These are phyloP conservation scores for Cercospora sp. DNA, from an alignment of 2,329 filamentous ascomycete genomes.

Conservation along the genomic window DNA sequence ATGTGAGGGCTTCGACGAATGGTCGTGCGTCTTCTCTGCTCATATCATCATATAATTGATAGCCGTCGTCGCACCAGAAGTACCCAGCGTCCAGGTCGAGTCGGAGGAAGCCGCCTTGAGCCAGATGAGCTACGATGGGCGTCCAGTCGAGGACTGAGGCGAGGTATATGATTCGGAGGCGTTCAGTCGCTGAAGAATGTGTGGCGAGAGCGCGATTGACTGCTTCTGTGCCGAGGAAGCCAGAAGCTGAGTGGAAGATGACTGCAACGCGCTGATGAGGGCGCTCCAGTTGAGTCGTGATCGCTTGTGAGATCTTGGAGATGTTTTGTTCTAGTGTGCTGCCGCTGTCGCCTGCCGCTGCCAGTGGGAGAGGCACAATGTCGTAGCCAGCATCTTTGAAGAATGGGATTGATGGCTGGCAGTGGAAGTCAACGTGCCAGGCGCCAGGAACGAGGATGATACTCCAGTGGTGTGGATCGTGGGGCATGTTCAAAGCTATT, in stretches of 20 bases:
- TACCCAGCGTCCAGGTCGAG: background rate
- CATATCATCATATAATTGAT: slow-evolving; percentile 20
- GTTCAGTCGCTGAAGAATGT: background rate
- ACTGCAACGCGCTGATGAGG: slow-evolving; percentile 1
- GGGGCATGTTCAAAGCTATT: background rate
- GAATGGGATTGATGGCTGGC: slow-evolving; percentile 11
- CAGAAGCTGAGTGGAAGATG: slow-evolving; percentile 15
- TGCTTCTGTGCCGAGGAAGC: slow-evolving; percentile 13
- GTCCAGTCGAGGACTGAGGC: slow-evolving; percentile 11
- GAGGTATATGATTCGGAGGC: slow-evolving; percentile 11
- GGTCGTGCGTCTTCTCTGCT: slow-evolving; percentile 11
- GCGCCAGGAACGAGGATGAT: slow-evolving; percentile 18
- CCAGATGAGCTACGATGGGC: background rate
- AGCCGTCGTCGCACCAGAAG: slow-evolving; percentile 4
- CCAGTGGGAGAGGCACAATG: slow-evolving; percentile 10
- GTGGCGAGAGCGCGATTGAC: slow-evolving; percentile 9
- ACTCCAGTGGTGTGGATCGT: background rate
- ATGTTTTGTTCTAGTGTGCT: slow-evolving; percentile 11
- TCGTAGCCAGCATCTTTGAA: slow-evolving; percentile 15
- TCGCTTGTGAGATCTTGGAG: background rate
- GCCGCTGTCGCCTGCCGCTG: slow-evolving; percentile 10
- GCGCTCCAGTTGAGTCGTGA: background rate
- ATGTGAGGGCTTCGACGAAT: slow-evolving; percentile 15
- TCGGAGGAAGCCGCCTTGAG: background rate
- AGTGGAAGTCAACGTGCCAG: slow-evolving; percentile 17